These are phyloP conservation scores for Vicia sativa DNA, from an alignment of 306 rosid species.

Conservation along the genomic window DNA sequence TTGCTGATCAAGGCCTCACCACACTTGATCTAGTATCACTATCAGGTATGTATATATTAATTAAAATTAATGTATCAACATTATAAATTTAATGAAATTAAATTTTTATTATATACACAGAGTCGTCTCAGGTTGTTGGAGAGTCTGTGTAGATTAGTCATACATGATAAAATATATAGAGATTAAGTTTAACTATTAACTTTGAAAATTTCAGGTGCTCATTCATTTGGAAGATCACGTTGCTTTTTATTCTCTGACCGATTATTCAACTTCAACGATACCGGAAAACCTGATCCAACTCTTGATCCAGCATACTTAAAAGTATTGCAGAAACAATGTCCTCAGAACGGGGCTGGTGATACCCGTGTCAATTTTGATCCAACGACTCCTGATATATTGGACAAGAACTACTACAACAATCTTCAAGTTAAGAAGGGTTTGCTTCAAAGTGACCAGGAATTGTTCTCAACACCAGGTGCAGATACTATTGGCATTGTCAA, in stretches of 20 bases:
- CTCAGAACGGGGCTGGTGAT: background rate
- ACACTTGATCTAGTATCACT: constrained; percentile 8
- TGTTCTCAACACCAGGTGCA: too few species aligned
- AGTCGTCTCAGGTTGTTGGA: too few species aligned
- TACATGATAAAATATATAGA: too few species aligned
- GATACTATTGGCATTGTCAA: too few species aligned
- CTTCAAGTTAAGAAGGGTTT: too few species aligned
- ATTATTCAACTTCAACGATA: constrained; percentile 36
- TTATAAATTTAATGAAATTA: too few species aligned
- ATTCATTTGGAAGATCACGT: constrained; percentile 44
- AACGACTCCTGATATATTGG: constrained; percentile 36
- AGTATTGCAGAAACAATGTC: constrained; percentile 16
- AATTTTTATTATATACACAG: too few species aligned
- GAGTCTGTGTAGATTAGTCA: too few species aligned
- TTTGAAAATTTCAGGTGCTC: constrained; percentile 55
- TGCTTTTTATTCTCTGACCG: constrained; percentile 12
- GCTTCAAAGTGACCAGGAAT: too few species aligned
- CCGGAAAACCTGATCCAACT: constrained; percentile 36
- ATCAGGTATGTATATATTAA: too few species aligned
- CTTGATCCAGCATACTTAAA: constrained; percentile 18
- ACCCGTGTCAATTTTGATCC: constrained; percentile 33
- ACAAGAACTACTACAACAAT: constrained; percentile 26
- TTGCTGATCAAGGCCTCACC: background rate
- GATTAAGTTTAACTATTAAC: too few species aligned
- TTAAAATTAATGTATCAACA: too few species aligned